These are phyloP conservation scores for Tuber brumale DNA, from an alignment of 495 filamentous ascomycete species.

Conservation along the genomic window DNA sequence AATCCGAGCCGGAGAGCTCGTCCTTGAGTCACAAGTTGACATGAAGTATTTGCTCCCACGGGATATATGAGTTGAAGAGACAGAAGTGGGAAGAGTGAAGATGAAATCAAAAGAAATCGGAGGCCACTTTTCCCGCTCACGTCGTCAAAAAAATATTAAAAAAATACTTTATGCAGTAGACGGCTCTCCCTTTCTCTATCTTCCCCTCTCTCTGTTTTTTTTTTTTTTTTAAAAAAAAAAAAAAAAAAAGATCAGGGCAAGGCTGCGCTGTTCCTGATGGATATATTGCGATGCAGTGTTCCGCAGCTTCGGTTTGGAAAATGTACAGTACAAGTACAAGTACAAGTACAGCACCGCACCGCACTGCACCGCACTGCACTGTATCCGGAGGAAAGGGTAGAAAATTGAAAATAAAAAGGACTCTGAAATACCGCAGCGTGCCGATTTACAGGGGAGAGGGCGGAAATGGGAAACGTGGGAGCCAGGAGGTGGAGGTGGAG, in stretches of 20 bases:
- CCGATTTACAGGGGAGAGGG: background rate
- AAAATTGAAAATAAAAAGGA: background rate
- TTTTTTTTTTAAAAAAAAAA: background rate
- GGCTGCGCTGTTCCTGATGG: background rate
- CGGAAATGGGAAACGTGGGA: background rate
- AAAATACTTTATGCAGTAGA: background rate
- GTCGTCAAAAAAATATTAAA: background rate
- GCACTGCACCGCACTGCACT: background rate
- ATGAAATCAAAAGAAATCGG: background rate
- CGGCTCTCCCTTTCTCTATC: background rate
- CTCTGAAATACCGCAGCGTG: background rate
- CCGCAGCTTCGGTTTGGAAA: background rate
- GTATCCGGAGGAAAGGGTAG: background rate
- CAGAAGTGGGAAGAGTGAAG: background rate
- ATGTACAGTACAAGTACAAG: background rate
- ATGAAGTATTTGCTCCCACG: constrained; percentile 1
- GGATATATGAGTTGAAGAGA: background rate
- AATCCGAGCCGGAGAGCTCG: background rate
- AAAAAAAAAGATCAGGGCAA: background rate
- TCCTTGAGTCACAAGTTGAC: background rate
- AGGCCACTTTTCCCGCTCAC: background rate
- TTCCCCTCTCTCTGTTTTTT: background rate
- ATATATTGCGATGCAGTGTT: background rate
- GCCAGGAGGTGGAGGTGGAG: background rate
- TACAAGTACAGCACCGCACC: background rate